phyloP scores from a whole-genome alignment of 176 grass and related monocot species.

The Ensete glaucum region DNA sequence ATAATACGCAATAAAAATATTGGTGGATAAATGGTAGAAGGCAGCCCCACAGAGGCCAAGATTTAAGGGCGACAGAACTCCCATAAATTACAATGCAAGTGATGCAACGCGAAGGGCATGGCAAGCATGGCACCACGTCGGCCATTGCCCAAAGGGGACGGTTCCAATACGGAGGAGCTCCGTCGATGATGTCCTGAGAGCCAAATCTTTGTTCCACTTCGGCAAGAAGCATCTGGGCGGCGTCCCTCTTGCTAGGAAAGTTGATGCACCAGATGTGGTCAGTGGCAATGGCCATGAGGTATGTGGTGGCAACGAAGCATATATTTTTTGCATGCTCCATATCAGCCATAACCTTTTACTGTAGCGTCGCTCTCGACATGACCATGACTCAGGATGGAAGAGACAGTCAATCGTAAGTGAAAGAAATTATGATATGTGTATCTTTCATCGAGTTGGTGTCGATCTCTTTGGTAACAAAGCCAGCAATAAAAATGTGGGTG shows the following conservation, averaged over 20 bases:
- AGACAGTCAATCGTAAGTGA: too few species aligned
- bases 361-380: too few species aligned
- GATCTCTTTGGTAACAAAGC: too few species aligned
- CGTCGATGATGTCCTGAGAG: slow-evolving; percentile 59
- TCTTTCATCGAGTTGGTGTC: too few species aligned
- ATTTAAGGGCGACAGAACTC: slow-evolving; percentile 3
- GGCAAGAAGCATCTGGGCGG: slow-evolving; percentile 44
- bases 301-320: too few species aligned
- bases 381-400: too few species aligned
- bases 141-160: slow-evolving; percentile 57
- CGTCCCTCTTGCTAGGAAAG: slow-evolving; percentile 23
- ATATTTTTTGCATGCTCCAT: too few species aligned
- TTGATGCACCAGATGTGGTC: slow-evolving; percentile 57
- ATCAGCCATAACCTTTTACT: too few species aligned
- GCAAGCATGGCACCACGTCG: slow-evolving; percentile 81
- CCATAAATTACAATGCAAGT: not conserved
- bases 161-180: slow-evolving; percentile 61
- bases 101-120: slow-evolving; percentile 25
- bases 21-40: slow-evolving; percentile 8
- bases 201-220: slow-evolving; percentile 58
- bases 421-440: too few species aligned
- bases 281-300: slow-evolving; percentile 96
- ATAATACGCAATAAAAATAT: not conserved
- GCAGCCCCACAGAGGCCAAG: slow-evolving; percentile 20
- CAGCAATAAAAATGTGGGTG: slow-evolving; percentile 17